phyloP scores from a whole-genome alignment of 176 grass and related monocot species.

The Oryza rufipogon region DNA sequence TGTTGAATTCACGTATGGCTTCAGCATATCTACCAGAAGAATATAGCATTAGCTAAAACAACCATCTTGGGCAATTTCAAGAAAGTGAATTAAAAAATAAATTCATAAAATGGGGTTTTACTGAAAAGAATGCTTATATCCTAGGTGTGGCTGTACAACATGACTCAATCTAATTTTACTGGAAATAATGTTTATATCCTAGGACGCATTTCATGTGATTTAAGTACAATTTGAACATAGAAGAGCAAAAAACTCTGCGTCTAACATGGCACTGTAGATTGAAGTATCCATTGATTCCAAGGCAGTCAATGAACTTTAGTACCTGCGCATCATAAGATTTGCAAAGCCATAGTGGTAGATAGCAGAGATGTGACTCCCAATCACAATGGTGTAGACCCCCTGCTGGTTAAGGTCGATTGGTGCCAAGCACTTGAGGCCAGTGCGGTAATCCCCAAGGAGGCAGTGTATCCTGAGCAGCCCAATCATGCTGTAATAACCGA shows the following conservation, averaged over 20 bases:
- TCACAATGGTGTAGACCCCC: conserved; percentile 94
- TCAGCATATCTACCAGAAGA: conserved; percentile 76
- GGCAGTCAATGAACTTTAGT: background rate
- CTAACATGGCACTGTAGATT: too few relatives aligned
- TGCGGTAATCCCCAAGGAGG: conserved; percentile 93
- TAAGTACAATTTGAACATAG: background rate
- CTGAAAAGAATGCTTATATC: background rate
- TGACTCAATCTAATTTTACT: background rate
- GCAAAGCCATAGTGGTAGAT: conserved; percentile 98
- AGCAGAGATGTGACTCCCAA: conserved; percentile 92
- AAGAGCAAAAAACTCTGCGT: background rate
- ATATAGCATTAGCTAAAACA: conserved; percentile 23
- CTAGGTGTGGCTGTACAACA: background rate
- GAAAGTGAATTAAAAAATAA: background rate
- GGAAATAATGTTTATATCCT: background rate
- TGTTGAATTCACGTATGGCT: conserved; percentile 88
- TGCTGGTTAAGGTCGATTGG: conserved; percentile 93
- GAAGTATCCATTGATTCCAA: background rate
- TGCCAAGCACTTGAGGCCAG: conserved; percentile 85
- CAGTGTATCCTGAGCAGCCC: conserved; percentile 96
- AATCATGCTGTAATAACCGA: conserved; percentile 99
- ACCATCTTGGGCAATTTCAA: conserved; percentile 8
- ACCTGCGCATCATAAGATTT: conserved; percentile 94
- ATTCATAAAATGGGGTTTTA: background rate
- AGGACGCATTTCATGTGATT: conserved; percentile 7